Evolutionary conservation across 257 asterid species (phyloP).

Genomic region (Solanum etuberosum): DNA sequence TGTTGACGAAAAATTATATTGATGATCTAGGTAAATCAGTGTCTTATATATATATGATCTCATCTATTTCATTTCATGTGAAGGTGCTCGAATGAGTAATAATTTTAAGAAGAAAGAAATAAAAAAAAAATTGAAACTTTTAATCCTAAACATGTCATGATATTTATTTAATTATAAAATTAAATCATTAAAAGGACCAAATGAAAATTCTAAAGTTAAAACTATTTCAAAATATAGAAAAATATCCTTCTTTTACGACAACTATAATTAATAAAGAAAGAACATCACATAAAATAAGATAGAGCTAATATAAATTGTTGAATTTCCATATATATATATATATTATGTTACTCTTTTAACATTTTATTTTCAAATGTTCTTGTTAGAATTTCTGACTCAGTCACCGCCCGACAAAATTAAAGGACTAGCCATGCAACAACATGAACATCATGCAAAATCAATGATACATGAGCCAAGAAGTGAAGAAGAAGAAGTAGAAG

Average conservation of each 20-base stretch:
- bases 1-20: neutral
- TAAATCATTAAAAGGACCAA: neutral
- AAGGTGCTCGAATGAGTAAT: neutral
- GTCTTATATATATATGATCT: neutral
- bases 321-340: no score
- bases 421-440: neutral
- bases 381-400: neutral
- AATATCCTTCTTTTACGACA: neutral
- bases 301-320: neutral
- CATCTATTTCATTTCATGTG: neutral
- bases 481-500: neutral
- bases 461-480: neutral
- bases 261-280: neutral
- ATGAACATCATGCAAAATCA: neutral
- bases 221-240: no score
- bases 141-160: neutral
- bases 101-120: neutral
- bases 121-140: neutral
- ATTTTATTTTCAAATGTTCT: neutral
- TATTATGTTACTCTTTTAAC: neutral
- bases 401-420: neutral
- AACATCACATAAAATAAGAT: neutral
- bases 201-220: no score
- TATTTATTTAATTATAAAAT: neutral
- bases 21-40: neutral